Evolutionary conservation across 1,139 yeast genomes (phyloP).

Genomic region (Saccharomycopsis crataegensis): DNA sequence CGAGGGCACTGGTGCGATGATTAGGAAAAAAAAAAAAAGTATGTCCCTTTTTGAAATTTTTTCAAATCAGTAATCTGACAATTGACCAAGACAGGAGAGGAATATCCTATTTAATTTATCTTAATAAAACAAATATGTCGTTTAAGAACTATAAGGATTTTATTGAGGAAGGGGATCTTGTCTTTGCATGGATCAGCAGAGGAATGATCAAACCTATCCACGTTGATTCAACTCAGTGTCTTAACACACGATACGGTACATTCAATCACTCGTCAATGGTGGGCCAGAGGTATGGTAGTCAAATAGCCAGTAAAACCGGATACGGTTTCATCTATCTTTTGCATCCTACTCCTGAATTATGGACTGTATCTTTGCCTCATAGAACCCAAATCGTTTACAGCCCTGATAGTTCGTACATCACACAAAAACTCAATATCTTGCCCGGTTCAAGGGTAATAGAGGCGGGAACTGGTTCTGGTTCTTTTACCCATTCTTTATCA

Average conservation of each 20-base stretch:
- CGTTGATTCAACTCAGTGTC: constrained; percentile 47
- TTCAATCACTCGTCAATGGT: constrained; percentile 80
- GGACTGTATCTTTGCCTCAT: constrained; percentile 94
- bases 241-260: constrained; percentile 84
- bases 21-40: neutral
- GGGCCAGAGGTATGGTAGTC: constrained; percentile 78
- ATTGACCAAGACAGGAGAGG: neutral
- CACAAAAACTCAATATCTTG: constrained; percentile 67
- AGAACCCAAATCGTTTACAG: constrained; percentile 97
- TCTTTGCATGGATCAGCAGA: constrained; percentile 78
- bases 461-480: constrained; percentile 97
- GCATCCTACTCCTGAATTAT: constrained; percentile 90
- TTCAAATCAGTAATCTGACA: neutral
- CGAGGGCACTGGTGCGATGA: neutral
- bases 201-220: constrained; percentile 69
- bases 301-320: constrained; percentile 70
- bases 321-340: constrained; percentile 83
- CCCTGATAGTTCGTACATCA: constrained; percentile 87
- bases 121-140: constrained; percentile 21
- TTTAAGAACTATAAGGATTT: constrained; percentile 44
- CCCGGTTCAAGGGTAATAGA: constrained; percentile 81
- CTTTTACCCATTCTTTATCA: constrained; percentile 89
- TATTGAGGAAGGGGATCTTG: constrained; percentile 80
- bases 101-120: neutral
- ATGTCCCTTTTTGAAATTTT: neutral